These are phyloP conservation scores for Ophiocordyceps sinensis DNA, from an alignment of 2,329 filamentous ascomycete species.

Conservation along the genomic window DNA sequence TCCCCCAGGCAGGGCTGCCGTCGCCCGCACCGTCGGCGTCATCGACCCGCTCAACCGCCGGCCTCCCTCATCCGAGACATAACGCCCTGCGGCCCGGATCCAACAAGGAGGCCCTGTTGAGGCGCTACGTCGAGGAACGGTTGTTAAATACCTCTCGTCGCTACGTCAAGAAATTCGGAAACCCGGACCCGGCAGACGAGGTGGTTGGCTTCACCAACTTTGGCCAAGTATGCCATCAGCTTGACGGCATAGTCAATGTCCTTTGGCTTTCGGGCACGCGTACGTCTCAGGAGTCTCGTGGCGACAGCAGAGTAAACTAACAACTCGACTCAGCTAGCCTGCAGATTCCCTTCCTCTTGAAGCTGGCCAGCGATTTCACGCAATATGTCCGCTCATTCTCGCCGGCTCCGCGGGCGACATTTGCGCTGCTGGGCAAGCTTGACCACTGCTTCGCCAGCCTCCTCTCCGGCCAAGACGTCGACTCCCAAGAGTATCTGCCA, in stretches of 20 bases:
- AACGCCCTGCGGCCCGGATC: constrained; percentile 40
- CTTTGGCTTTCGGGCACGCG: constrained; percentile 81
- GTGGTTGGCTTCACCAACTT: constrained; percentile 44
- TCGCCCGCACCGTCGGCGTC: constrained; percentile 39
- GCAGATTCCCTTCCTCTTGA: constrained; percentile 73
- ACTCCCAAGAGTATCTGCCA: constrained; percentile 49
- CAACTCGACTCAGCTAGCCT: constrained; percentile 42
- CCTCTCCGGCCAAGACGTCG: constrained; percentile 50
- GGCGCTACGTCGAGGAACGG: constrained; percentile 40
- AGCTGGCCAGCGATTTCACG: constrained; percentile 57
- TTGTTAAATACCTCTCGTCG: constrained; percentile 40
- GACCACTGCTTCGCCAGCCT: constrained; percentile 74
- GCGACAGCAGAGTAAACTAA: background rate
- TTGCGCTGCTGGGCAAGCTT: constrained; percentile 59
- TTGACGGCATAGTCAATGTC: constrained; percentile 63
- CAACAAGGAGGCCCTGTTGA: constrained; percentile 43
- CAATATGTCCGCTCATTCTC: constrained; percentile 61
- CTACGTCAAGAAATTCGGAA: constrained; percentile 44
- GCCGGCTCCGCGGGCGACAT: constrained; percentile 44
- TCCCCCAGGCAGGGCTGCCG: constrained; percentile 29
- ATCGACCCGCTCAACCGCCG: constrained; percentile 23
- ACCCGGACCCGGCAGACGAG: constrained; percentile 28
- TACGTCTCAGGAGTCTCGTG: constrained; percentile 28
- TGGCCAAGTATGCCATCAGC: constrained; percentile 55
- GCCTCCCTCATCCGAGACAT: constrained; percentile 40